These are phyloP conservation scores for Globisporangium abappressorium DNA, from an alignment of 352 stramenopile genomes.

Conservation along the genomic window DNA sequence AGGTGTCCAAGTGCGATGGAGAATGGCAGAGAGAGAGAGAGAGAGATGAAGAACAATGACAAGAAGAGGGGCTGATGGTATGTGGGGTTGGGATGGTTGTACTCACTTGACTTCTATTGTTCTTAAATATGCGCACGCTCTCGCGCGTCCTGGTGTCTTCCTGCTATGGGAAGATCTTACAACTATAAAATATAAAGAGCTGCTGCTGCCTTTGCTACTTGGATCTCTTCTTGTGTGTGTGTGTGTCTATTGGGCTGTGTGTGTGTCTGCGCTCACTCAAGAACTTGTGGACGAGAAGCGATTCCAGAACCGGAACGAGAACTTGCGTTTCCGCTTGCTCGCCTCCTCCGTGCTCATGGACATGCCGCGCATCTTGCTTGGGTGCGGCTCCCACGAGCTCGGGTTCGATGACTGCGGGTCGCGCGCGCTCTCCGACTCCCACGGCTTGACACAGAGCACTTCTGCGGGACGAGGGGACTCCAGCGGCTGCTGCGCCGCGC, in stretches of 20 bases:
- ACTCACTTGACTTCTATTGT: constrained; percentile 14
- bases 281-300: constrained; percentile 16
- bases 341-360: constrained; percentile 51
- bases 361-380: constrained; percentile 56
- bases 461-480: constrained; percentile 14
- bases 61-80: background rate
- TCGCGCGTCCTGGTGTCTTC: constrained; percentile 3
- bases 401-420: constrained; percentile 14
- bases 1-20: background rate
- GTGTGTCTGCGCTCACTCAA: background rate
- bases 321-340: constrained; percentile 64
- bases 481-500: constrained; percentile 10
- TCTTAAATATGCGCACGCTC: constrained; percentile 7
- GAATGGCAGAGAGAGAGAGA: background rate
- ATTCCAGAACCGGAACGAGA: constrained; percentile 68
- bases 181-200: constrained; percentile 10
- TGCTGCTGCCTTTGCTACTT: constrained; percentile 4
- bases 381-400: constrained; percentile 36
- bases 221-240: constrained; percentile 7
- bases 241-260: constrained; percentile 2
- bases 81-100: background rate
- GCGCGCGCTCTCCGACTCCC: constrained; percentile 23
- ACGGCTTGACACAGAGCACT: constrained; percentile 23
- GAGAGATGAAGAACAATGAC: background rate
- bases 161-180: background rate